Evolutionary conservation across 352 stramenopile genomes (phyloP).

Genomic region (Halophytophthora batemanensis): DNA sequence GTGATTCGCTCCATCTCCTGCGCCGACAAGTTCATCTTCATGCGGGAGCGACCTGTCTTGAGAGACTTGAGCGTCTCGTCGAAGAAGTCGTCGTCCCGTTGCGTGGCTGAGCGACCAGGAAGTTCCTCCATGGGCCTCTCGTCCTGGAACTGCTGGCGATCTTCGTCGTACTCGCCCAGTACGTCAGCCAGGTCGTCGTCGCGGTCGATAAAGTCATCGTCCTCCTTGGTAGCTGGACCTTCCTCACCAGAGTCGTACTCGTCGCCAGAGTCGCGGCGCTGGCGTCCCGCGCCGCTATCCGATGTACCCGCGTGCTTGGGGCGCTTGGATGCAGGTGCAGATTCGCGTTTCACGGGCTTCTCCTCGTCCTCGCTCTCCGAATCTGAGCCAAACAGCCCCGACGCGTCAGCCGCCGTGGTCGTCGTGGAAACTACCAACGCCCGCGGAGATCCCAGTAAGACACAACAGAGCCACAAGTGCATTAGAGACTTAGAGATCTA

Average conservation of each 20-base stretch:
- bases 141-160: slow-evolving; percentile 77
- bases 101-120: slow-evolving; percentile 2
- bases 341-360: slow-evolving; percentile 40
- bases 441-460: neutral
- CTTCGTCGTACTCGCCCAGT: slow-evolving; percentile 75
- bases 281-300: slow-evolving; percentile 14
- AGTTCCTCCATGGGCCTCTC: slow-evolving; percentile 63
- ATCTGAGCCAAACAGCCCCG: slow-evolving; percentile 84
- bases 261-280: slow-evolving; percentile 36
- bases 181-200: slow-evolving; percentile 85
- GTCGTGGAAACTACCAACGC: slow-evolving; percentile 24
- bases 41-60: slow-evolving; percentile 68
- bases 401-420: slow-evolving; percentile 61
- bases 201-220: slow-evolving; percentile 87
- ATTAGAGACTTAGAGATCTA: slow-evolving; percentile 2
- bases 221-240: slow-evolving; percentile 62
- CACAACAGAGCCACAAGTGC: slow-evolving; percentile 2
- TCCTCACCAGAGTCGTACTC: slow-evolving; percentile 88
- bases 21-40: slow-evolving; percentile 76
- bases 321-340: slow-evolving; percentile 45
- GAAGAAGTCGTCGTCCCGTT: slow-evolving; percentile 74
- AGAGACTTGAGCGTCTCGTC: slow-evolving; percentile 81
- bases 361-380: slow-evolving; percentile 79
- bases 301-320: slow-evolving; percentile 32
- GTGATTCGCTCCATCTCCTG: slow-evolving; percentile 87